These are phyloP conservation scores for Ceratocystis ficicola DNA, from an alignment of 2,329 filamentous ascomycete species.

Conservation along the genomic window DNA sequence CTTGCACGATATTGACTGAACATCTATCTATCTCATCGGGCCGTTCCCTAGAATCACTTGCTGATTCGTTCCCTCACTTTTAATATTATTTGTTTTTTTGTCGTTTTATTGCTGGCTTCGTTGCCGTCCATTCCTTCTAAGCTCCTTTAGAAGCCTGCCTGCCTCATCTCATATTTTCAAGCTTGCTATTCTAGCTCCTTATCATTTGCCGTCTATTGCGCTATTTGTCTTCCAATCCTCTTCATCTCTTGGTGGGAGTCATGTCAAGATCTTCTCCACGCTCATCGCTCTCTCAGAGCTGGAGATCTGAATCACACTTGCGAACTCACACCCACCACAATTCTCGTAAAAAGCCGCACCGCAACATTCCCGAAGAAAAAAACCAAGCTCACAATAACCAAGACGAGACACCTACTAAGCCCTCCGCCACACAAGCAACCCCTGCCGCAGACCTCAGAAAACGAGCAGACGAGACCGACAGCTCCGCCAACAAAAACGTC, in stretches of 20 bases:
- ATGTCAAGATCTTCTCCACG: constrained; percentile 20
- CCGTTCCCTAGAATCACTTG: constrained; percentile 11
- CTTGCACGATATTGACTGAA: neutral
- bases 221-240: neutral
- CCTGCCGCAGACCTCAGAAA: constrained; percentile 12
- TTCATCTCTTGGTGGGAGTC: neutral
- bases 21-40: neutral
- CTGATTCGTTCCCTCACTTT: constrained; percentile 18
- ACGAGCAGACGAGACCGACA: neutral
- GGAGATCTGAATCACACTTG: constrained; percentile 14
- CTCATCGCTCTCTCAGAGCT: constrained; percentile 16
- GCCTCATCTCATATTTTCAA: constrained; percentile 2
- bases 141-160: constrained; percentile 18
- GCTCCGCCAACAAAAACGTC: constrained; percentile 26
- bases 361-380: constrained; percentile 2
- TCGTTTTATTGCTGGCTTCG: constrained; percentile 6
- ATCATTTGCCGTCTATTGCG: neutral
- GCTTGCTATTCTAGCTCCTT: neutral
- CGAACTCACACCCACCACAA: constrained; percentile 18
- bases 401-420: neutral
- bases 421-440: neutral
- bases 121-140: constrained; percentile 18
- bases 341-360: constrained; percentile 23
- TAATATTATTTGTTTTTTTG: constrained; percentile 14
- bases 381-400: neutral